phyloP scores from a whole-genome alignment of 2,329 filamentous ascomycete species.

The Dactylella cylindrospora region DNA sequence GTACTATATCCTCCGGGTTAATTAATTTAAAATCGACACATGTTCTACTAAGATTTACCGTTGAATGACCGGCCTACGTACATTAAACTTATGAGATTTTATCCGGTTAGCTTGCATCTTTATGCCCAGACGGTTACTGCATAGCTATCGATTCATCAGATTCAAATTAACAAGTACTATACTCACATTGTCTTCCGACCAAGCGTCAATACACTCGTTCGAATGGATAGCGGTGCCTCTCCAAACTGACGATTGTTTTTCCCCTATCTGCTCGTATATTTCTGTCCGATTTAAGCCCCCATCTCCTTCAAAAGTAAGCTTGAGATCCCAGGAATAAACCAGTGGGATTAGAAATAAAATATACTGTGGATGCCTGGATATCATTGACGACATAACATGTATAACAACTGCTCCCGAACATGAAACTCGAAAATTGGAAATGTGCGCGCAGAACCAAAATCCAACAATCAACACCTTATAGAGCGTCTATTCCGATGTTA shows the following conservation, averaged over 20 bases:
- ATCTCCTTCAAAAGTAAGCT: conserved; percentile 16
- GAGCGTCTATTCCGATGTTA: too few relatives aligned
- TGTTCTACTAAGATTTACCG: too few relatives aligned
- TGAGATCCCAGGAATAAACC: conserved; percentile 12
- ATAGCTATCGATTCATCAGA: conserved; percentile 1
- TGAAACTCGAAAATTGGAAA: too few relatives aligned
- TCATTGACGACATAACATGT: too few relatives aligned
- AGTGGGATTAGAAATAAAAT: conserved; percentile 1
- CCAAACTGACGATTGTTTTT: conserved; percentile 3
- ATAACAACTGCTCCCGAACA: too few relatives aligned
- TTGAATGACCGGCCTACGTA: too few relatives aligned
- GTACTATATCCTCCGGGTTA: conserved; percentile 1
- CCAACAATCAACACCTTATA: too few relatives aligned
- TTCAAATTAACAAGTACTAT: too few relatives aligned
- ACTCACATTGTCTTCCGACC: conserved; percentile 32
- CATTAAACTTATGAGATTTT: neutral
- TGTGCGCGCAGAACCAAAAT: too few relatives aligned
- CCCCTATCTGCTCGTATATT: conserved; percentile 15
- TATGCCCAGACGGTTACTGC: neutral
- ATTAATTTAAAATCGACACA: neutral
- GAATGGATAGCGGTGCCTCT: conserved; percentile 20
- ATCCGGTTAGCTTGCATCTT: neutral
- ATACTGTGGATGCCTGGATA: too few relatives aligned
- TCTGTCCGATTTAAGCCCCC: neutral
- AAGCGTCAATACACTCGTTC: conserved; percentile 23